Conservation (phyloP, 2,329 filamentous ascomycete genomes). For the Colletotrichum kahawae region DNA sequence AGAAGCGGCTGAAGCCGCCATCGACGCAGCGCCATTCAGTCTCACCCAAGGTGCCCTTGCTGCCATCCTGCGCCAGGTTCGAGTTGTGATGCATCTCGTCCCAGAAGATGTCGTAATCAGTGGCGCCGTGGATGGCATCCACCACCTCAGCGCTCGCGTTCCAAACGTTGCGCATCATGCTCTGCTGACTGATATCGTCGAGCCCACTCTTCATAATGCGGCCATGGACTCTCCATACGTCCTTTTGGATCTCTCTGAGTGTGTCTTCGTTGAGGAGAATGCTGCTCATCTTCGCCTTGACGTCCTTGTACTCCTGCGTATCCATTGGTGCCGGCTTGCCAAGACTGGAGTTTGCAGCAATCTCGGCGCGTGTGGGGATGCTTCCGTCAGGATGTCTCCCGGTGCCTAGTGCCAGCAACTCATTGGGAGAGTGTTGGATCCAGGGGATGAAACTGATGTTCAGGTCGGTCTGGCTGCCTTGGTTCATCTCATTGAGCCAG, state of each 20-base stretch:
- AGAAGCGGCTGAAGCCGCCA: slow-evolving; percentile 54
- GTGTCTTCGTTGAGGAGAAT: not conserved
- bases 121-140: slow-evolving; percentile 37
- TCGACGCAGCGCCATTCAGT: slow-evolving; percentile 27
- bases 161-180: slow-evolving; percentile 45
- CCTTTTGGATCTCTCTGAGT: slow-evolving; percentile 38
- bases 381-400: slow-evolving; percentile 54
- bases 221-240: slow-evolving; percentile 48
- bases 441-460: slow-evolving; percentile 67
- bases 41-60: slow-evolving; percentile 27
- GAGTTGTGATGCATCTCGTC: slow-evolving; percentile 38
- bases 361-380: slow-evolving; percentile 55
- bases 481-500: slow-evolving; percentile 60
- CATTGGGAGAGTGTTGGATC: slow-evolving; percentile 59
- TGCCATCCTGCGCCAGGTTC: slow-evolving; percentile 34
- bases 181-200: slow-evolving; percentile 59
- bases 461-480: slow-evolving; percentile 43
- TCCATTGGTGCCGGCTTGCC: slow-evolving; percentile 29
- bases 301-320: slow-evolving; percentile 28
- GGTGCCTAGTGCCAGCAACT: slow-evolving; percentile 52
- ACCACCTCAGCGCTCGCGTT: slow-evolving; percentile 56
- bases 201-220: slow-evolving; percentile 50
- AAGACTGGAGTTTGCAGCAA: slow-evolving; percentile 49
- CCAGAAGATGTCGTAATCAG: slow-evolving; percentile 37
- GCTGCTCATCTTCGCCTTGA: slow-evolving; percentile 30